phyloP scores from a whole-genome alignment of 768 basidiomycete genomes.

The Gymnopilus junonius region DNA sequence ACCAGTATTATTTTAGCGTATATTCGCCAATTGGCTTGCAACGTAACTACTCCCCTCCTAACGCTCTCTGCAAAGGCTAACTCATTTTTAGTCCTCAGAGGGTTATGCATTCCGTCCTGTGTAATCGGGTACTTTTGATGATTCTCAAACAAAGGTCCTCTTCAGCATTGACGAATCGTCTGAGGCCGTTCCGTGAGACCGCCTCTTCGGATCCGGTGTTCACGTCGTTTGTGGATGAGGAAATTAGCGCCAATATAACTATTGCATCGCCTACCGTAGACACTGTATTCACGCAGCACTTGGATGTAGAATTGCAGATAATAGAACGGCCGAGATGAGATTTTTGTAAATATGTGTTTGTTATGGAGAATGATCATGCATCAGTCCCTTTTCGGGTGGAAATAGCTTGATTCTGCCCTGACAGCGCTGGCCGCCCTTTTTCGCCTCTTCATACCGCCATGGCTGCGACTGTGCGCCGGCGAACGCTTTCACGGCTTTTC shows the following conservation, averaged over 20 bases:
- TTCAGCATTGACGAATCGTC: slow-evolving; percentile 21
- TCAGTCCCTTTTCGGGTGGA: slow-evolving; percentile 7
- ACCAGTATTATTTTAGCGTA: slow-evolving; percentile 21
- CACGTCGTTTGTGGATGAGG: slow-evolving; percentile 26
- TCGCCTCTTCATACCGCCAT: slow-evolving; percentile 28
- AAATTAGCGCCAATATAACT: slow-evolving; percentile 22
- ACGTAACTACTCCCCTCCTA: slow-evolving; percentile 31
- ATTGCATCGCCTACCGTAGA: slow-evolving; percentile 16
- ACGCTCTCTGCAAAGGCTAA: neutral
- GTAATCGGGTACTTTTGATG: slow-evolving; percentile 44
- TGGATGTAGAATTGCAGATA: slow-evolving; percentile 8
- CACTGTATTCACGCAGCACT: neutral
- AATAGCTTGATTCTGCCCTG: neutral
- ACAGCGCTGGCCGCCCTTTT: neutral
- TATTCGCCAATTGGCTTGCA: slow-evolving; percentile 46
- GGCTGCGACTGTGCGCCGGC: slow-evolving; percentile 50
- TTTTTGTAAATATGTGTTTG: neutral
- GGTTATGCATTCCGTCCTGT: slow-evolving; percentile 47
- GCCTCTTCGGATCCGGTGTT: slow-evolving; percentile 16
- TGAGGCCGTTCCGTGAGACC: slow-evolving; percentile 4
- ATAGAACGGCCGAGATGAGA: neutral
- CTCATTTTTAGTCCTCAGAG: slow-evolving; percentile 39
- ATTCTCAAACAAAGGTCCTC: slow-evolving; percentile 37
- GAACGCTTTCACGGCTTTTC: slow-evolving; percentile 47
- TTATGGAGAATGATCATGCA: slow-evolving; percentile 10